phyloP scores from a whole-genome alignment of 768 basidiomycete species.

The Mycena filopes region DNA sequence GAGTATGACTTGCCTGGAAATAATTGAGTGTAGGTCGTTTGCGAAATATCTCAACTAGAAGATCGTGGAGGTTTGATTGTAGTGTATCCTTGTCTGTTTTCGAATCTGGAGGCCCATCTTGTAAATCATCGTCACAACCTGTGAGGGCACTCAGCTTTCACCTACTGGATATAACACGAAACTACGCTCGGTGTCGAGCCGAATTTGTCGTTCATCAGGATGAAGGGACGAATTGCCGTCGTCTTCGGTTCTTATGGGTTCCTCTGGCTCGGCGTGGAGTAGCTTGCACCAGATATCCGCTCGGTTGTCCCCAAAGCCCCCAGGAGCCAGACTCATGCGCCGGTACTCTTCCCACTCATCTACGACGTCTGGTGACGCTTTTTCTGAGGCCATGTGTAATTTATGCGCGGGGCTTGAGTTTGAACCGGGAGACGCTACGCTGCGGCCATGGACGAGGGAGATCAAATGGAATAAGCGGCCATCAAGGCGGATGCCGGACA shows the following conservation, averaged over 20 bases:
- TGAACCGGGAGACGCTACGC: too few species aligned
- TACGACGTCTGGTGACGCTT: not conserved
- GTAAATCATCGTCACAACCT: conserved; percentile 9
- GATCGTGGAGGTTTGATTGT: conserved; percentile 72
- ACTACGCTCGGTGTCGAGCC: conserved; percentile 90
- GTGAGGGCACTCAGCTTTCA: conserved; percentile 47
- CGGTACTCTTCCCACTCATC: conserved; percentile 60
- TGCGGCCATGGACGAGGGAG: too few species aligned
- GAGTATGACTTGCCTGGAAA: conserved; percentile 70
- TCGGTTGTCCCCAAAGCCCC: conserved; percentile 73
- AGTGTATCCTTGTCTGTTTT: conserved; percentile 61
- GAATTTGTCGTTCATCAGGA: conserved; percentile 87
- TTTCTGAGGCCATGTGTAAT: conserved; percentile 23
- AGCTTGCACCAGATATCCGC: conserved; percentile 63
- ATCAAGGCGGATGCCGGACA: too few species aligned
- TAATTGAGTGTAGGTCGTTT: conserved; percentile 80
- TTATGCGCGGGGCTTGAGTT: too few species aligned
- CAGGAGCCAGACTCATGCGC: conserved; percentile 59
- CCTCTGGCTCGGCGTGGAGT: conserved; percentile 40
- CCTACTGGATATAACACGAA: conserved; percentile 95
- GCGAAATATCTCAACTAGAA: conserved; percentile 82
- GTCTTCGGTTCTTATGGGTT: conserved; percentile 10
- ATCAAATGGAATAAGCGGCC: too few species aligned
- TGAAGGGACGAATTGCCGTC: conserved; percentile 49
- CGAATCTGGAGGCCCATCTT: conserved; percentile 16